phyloP scores from a whole-genome alignment of 306 rosid genomes.

The Echinosophora koreensis region DNA sequence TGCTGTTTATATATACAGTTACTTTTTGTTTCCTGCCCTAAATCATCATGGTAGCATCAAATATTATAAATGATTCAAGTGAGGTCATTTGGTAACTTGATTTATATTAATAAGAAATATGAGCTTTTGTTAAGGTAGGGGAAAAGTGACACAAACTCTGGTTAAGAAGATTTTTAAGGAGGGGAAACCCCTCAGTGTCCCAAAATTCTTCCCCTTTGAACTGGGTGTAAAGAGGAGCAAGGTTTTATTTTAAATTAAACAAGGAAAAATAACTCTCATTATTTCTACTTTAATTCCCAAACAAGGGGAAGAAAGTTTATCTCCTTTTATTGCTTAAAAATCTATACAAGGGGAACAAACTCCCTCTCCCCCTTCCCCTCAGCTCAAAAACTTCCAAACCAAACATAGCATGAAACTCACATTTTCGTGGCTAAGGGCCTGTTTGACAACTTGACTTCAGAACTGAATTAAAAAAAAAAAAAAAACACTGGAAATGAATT shows the following conservation, averaged over 20 bases:
- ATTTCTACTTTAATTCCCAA: conserved; percentile 8
- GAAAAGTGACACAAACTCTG: not conserved
- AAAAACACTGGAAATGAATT: conserved; percentile 10
- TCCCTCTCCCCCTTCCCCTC: not conserved
- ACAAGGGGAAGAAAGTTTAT: not conserved
- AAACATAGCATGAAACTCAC: not conserved
- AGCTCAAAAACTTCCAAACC: not conserved
- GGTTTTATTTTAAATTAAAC: not conserved
- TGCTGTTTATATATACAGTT: not conserved
- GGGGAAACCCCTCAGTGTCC: not conserved
- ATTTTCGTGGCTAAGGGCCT: not conserved
- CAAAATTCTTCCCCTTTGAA: not conserved
- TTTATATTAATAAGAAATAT: not conserved
- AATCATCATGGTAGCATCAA: not conserved
- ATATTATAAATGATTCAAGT: not conserved
- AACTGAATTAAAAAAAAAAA: conserved; percentile 16
- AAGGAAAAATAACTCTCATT: not conserved
- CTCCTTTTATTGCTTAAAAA: not conserved
- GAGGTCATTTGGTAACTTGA: conserved; percentile 7
- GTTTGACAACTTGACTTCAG: not conserved
- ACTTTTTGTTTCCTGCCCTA: not conserved
- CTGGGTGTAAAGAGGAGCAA: not conserved
- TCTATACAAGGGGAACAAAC: not conserved
- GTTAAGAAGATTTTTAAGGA: not conserved
- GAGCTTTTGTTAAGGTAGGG: not conserved